These are phyloP conservation scores for Pleurotus sapidus DNA, from an alignment of 768 basidiomycete genomes.

Conservation along the genomic window DNA sequence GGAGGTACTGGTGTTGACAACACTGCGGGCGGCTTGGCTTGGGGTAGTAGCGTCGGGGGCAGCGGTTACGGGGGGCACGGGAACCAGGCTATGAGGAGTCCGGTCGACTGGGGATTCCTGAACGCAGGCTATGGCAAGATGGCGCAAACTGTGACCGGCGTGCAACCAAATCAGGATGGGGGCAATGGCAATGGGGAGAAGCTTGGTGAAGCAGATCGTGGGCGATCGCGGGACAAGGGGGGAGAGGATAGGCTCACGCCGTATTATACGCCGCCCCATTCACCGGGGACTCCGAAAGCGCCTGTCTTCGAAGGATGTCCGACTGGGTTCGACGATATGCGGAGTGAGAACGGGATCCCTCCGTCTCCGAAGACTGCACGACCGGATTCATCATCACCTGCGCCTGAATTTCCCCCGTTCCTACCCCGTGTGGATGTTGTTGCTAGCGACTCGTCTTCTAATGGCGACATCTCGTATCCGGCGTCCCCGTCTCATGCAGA, in stretches of 20 bases:
- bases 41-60: background rate
- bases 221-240: background rate
- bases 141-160: background rate
- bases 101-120: slow-evolving; percentile 4
- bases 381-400: slow-evolving; percentile 38
- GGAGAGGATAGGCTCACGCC: slow-evolving; percentile 40
- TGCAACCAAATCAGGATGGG: background rate
- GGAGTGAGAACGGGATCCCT: slow-evolving; percentile 23
- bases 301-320: background rate
- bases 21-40: background rate
- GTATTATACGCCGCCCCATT: slow-evolving; percentile 53
- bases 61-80: background rate
- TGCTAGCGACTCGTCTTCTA: background rate
- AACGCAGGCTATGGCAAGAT: slow-evolving; percentile 3
- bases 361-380: slow-evolving; percentile 65
- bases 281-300: slow-evolving; percentile 43
- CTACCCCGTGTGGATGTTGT: background rate
- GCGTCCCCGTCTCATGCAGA: slow-evolving; percentile 1
- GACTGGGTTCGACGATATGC: background rate
- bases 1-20: background rate
- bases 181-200: background rate
- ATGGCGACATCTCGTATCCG: background rate
- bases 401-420: background rate
- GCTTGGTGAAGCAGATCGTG: background rate
- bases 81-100: slow-evolving; percentile 4